These are phyloP conservation scores for Lasiodiplodia gonubiensis DNA, from an alignment of 2,329 filamentous ascomycete species.

Conservation along the genomic window DNA sequence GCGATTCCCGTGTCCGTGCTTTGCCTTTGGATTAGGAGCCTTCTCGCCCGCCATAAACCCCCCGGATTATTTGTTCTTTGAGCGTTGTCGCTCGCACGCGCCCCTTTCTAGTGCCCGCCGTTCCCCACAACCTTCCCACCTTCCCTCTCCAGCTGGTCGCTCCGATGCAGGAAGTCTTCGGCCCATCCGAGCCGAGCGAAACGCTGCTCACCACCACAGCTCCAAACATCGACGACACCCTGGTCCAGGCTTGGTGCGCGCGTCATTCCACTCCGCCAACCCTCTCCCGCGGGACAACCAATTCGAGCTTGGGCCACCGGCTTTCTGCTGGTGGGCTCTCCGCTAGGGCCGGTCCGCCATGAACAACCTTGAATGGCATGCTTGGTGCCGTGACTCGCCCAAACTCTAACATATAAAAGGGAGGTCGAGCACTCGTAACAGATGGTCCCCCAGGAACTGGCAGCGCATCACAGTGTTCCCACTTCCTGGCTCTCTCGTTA, in stretches of 20 bases:
- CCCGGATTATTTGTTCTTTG: not conserved
- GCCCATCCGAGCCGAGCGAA: not conserved
- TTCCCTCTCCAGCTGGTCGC: slow-evolving; percentile 16
- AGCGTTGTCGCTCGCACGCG: not conserved
- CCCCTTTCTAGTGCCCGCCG: not conserved
- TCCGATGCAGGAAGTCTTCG: slow-evolving; percentile 7
- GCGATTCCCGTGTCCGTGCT: slow-evolving; percentile 1
- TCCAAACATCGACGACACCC: not conserved
- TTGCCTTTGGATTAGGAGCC: slow-evolving; percentile 6
- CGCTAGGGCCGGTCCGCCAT: slow-evolving; percentile 19
- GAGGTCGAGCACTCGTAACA: not conserved
- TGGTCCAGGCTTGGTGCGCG: not conserved
- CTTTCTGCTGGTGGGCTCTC: not conserved
- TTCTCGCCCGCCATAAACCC: not conserved
- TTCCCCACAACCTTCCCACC: slow-evolving; percentile 18
- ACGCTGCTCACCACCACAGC: slow-evolving; percentile 9
- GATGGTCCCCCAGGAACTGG: not conserved
- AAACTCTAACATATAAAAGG: slow-evolving; percentile 8
- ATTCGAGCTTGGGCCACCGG: slow-evolving; percentile 2
- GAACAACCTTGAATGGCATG: not conserved
- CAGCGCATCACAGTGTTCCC: not conserved
- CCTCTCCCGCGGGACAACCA: not conserved
- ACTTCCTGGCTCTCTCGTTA: not conserved
- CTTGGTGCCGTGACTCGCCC: slow-evolving; percentile 17
- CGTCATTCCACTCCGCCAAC: not conserved